Evolutionary conservation across 2,329 filamentous ascomycete species (phyloP).

Genomic region (Nigrospora osmanthi): DNA sequence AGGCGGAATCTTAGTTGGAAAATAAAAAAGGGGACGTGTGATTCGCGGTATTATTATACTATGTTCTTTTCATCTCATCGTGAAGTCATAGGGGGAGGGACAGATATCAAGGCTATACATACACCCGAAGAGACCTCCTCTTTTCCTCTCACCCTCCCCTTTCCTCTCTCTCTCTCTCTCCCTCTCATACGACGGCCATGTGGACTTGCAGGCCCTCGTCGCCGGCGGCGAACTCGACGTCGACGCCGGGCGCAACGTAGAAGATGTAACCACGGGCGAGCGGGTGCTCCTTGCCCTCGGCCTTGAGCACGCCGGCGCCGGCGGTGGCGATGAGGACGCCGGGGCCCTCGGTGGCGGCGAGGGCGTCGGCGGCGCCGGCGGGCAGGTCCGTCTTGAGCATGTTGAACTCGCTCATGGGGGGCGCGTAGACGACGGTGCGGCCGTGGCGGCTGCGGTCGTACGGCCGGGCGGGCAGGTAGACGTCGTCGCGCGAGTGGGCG

Average conservation of each 20-base stretch:
- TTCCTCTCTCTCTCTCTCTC: no score
- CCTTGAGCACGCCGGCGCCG: slow-evolving; percentile 49
- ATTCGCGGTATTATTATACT: no score
- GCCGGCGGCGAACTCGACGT: slow-evolving; percentile 21
- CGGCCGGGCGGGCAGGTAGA: slow-evolving; percentile 40
- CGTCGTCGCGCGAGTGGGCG: slow-evolving; percentile 49
- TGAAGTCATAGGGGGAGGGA: no score
- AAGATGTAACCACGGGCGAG: slow-evolving; percentile 57
- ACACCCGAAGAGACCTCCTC: no score
- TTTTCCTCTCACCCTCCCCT: no score
- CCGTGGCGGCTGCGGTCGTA: slow-evolving; percentile 47
- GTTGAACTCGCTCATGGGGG: slow-evolving; percentile 65
- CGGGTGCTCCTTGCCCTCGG: slow-evolving; percentile 41
- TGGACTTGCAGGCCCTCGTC: slow-evolving; percentile 23
- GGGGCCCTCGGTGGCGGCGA: slow-evolving; percentile 49
- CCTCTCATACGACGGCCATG: slow-evolving; percentile 23
- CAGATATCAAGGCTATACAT: no score
- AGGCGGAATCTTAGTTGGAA: no score
- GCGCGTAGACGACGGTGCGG: slow-evolving; percentile 55
- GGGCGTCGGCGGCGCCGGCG: slow-evolving; percentile 48
- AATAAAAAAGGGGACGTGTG: no score
- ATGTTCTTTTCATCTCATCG: no score
- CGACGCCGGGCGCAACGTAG: slow-evolving; percentile 52
- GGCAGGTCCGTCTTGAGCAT: slow-evolving; percentile 54
- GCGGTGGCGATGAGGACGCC: slow-evolving; percentile 55